Evolutionary conservation across 305 asterid genomes (phyloP), one percentile per base, ranked within the genome.

Genomic region (Rubia balearica): DNA sequence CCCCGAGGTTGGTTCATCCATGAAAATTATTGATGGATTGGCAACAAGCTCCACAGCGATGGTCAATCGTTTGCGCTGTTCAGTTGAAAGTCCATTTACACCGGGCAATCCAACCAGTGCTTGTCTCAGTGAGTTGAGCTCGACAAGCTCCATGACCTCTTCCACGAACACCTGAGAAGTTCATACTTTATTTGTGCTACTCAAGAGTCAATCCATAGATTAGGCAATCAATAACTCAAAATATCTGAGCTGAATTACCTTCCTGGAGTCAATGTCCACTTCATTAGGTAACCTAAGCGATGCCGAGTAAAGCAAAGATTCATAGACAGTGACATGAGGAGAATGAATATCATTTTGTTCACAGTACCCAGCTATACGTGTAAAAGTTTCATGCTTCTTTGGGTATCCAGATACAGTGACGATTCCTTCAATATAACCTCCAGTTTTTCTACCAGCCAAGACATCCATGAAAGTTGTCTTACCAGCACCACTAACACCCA

Each of bases 401-500:
- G 89, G 86, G 65, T 83, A 85, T 1, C 95, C 92, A 14, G 95
- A 86, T 78, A 88, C 77, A 48, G 72, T 81, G 63, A 88, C 81
- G 56, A 65, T 60, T 17, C 94, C 94, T 7, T 84, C 89, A 22
- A 89, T 84, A 68, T 85, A 86, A 24, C 94, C 96, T 2, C 91
- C 94, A 0, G 91, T 89, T 79, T 89, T 89, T 68, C 96, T 75
- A 22, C 96, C 96, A 16, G 94, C 87, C 67, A 89, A 79, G 24
- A 87, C 94, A 41, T 89, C 96, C 94, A 87, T 89, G 68, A 89
- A 48, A 13, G 94, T 89, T 4, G 94, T 89, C 77, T 89, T 89
- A 51, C 96, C 96, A 9, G 96, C 96, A 51, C 96, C 96, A 68
- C 94, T 89, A 46, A 89, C 90, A 1, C 96, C 96, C 91, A 89